Base-by-base conservation (phyloP, 1,284 basidiomycete genomes). In the Vanrija sp. region DNA sequence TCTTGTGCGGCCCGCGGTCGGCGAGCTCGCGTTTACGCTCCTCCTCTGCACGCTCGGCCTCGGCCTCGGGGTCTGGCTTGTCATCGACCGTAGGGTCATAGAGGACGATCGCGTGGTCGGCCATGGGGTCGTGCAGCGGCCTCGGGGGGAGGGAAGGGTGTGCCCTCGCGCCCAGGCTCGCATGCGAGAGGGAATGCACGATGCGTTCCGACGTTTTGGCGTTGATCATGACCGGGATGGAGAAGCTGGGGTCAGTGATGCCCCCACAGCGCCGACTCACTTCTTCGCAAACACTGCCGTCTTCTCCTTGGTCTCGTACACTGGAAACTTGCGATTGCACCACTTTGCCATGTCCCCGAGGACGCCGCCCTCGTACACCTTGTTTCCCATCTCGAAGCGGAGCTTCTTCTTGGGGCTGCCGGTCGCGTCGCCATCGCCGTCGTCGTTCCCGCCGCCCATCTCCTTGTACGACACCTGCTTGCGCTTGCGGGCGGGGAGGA, bases 51-150 rank as follows among this genome's bases (percentile, higher is more conserved):
- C 84, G 85, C 78, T 84, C 72, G 76, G 81, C 73, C 18, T 63
- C 62, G 22, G 69, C 71, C 36, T 89, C 88, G 57, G 90, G 87
- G 0, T 88, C 90, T 66, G 95, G 92, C 64, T 85, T 78, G 67
- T 89, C 87, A 69, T 99, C 94, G 44, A 96, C 85, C 0, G 95
- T 98, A 0, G 95, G 95, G 68, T 99, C 95, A 71, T 92, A 99
- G 4, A 98, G 78, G 0, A 99, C 96, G 60, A 99, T 95, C 0
- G 96, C 93, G 72, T 96, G 93, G 67, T 98, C 94, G 51, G 88
- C 85, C 89, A 99, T 95, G 0, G 94, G 96, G 71, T 99, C 93
- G 68, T 95, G 88, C 15, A 98, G 78, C 2, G 95, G 95, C 12
- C 95, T 82, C 6, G 95, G 96, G 43, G 90, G 84, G 52, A 98